phyloP scores from a whole-genome alignment of 306 rosid species.

The Fagus sylvatica region DNA sequence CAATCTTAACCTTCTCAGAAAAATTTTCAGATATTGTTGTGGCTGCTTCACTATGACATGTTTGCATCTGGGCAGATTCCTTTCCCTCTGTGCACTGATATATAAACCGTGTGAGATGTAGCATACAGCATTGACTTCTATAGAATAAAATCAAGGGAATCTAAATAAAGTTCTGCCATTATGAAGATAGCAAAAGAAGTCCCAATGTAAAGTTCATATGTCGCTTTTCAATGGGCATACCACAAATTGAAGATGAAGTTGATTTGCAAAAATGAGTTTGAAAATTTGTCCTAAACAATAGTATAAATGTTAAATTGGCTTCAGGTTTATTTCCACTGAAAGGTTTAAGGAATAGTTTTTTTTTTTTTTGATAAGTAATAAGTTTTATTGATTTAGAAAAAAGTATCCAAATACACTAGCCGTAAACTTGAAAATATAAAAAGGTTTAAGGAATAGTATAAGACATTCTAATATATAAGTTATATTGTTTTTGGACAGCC shows the following conservation, averaged over 20 bases:
- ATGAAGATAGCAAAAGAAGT: background rate
- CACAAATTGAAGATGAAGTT: background rate
- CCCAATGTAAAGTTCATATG: background rate
- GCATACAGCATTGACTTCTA: background rate
- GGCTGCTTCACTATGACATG: conserved; percentile 29
- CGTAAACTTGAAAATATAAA: no score
- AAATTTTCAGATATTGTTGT: conserved; percentile 30
- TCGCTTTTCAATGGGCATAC: background rate
- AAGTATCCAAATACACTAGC: no score
- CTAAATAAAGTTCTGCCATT: background rate
- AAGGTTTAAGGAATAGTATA: background rate
- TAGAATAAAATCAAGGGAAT: background rate
- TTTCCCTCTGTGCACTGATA: conserved; percentile 40
- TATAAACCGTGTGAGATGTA: conserved; percentile 29
- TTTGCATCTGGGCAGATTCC: conserved; percentile 16
- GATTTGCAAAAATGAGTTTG: background rate
- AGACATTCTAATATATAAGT: background rate
- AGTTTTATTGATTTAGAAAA: no score
- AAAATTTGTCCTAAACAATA: background rate
- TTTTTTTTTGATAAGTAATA: no score
- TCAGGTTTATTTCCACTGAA: background rate
- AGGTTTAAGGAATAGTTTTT: background rate
- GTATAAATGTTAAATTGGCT: background rate
- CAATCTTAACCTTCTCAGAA: conserved; percentile 13
- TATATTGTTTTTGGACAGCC: background rate